phyloP scores from a whole-genome alignment of 2,329 filamentous ascomycete genomes.

The Dothideomycetes sp. region DNA sequence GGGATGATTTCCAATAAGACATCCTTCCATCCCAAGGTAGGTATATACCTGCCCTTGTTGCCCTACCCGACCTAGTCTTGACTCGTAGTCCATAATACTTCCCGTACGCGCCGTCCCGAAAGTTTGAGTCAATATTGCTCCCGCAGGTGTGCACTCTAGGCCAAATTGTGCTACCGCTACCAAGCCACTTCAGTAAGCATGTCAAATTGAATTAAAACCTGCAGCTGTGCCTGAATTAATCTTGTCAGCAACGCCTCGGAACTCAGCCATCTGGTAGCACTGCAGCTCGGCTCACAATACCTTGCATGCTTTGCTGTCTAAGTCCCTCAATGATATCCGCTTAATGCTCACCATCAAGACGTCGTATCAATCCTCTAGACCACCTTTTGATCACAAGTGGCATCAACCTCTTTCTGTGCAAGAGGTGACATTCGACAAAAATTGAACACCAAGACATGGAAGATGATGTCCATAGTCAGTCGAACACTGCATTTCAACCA shows the following conservation, averaged over 20 bases:
- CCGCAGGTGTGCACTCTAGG: neutral
- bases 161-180: neutral
- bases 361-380: too few relatives aligned
- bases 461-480: constrained; percentile 28
- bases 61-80: neutral
- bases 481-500: constrained; percentile 29
- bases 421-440: too few relatives aligned
- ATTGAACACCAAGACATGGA: constrained; percentile 9
- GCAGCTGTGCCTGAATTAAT: constrained; percentile 7
- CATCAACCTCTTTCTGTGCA: too few relatives aligned
- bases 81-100: neutral
- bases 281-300: constrained; percentile 7
- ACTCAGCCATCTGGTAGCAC: constrained; percentile 1
- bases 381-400: too few relatives aligned
- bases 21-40: neutral
- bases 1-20: too few relatives aligned
- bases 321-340: neutral
- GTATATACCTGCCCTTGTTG: neutral
- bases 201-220: neutral
- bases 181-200: neutral
- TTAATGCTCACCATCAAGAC: too few relatives aligned
- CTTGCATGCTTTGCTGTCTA: constrained; percentile 6
- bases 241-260: neutral
- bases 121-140: neutral
- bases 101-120: neutral